phyloP scores from a whole-genome alignment of 2,329 filamentous ascomycete genomes.

The Macroventuria anomochaeta region DNA sequence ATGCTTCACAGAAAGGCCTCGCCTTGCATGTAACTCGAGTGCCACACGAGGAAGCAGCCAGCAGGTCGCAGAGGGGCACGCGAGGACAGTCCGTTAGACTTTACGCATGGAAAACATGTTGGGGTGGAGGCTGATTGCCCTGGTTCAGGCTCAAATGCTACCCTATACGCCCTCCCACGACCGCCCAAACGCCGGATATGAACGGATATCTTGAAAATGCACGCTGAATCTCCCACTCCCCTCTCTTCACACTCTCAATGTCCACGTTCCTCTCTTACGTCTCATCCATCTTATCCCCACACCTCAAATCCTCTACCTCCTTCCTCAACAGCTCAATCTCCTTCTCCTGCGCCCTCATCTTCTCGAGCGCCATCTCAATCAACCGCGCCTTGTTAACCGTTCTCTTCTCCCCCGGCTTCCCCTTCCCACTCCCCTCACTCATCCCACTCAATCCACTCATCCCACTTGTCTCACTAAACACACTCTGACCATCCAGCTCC shows the following conservation, averaged over 20 bases:
- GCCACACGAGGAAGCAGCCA: no score
- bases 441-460: slow-evolving; percentile 9
- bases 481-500: slow-evolving; percentile 7
- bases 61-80: no score
- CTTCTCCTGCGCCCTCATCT: slow-evolving; percentile 38
- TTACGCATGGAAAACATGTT: not conserved
- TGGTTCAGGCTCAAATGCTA: not conserved
- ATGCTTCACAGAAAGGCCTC: no score
- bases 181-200: slow-evolving; percentile 7
- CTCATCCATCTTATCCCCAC: slow-evolving; percentile 33
- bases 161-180: not conserved
- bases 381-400: slow-evolving; percentile 42
- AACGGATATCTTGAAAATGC: slow-evolving; percentile 24
- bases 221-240: not conserved
- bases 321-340: slow-evolving; percentile 38
- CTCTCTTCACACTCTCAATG: not conserved
- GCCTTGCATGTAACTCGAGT: no score
- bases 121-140: not conserved
- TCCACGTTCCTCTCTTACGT: slow-evolving; percentile 14
- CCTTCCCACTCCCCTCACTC: slow-evolving; percentile 16
- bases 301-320: slow-evolving; percentile 31
- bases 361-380: slow-evolving; percentile 42
- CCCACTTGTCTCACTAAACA: slow-evolving; percentile 18
- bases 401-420: slow-evolving; percentile 28
- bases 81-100: no score